These are phyloP conservation scores for Ocimum tenuiflorum DNA, from an alignment of 257 asterid genomes.

Conservation along the genomic window DNA sequence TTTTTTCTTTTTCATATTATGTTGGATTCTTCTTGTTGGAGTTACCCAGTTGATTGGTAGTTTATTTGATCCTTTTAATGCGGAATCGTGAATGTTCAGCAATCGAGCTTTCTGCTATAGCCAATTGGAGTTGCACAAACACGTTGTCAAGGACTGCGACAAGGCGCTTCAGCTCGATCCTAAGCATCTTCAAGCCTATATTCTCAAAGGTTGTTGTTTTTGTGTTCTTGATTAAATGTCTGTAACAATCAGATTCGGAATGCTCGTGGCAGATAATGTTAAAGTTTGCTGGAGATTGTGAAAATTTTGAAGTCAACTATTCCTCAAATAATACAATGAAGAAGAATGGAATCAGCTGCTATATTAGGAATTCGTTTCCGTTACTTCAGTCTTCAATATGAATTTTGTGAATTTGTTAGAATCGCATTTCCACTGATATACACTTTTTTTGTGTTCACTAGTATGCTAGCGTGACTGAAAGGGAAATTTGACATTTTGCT, in stretches of 20 bases:
- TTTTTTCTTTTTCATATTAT: no score
- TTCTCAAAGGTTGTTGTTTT: constrained; percentile 61
- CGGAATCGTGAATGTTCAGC: constrained; percentile 32
- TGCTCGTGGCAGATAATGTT: neutral
- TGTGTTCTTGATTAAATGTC: constrained; percentile 7
- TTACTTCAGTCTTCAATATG: neutral
- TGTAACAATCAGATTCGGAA: constrained; percentile 5
- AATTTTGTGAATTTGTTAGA: constrained; percentile 1
- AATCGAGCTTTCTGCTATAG: constrained; percentile 96
- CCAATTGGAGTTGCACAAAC: constrained; percentile 96
- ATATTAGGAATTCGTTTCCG: constrained; percentile 3
- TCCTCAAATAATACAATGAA: neutral
- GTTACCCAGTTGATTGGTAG: constrained; percentile 11
- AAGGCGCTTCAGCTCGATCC: constrained; percentile 90
- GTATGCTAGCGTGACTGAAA: neutral
- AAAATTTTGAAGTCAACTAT: constrained; percentile 16
- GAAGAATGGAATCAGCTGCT: constrained; percentile 9
- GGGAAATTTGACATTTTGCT: neutral
- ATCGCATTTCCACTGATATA: constrained; percentile 5
- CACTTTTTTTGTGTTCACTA: neutral
- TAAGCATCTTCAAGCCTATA: constrained; percentile 64
- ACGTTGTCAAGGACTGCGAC: constrained; percentile 83
- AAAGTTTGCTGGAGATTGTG: neutral
- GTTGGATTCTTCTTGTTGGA: neutral
- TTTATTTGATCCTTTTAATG: constrained; percentile 22